Base-by-base conservation (phyloP, 1,284 basidiomycete species). In the Porodaedalea pini region DNA sequence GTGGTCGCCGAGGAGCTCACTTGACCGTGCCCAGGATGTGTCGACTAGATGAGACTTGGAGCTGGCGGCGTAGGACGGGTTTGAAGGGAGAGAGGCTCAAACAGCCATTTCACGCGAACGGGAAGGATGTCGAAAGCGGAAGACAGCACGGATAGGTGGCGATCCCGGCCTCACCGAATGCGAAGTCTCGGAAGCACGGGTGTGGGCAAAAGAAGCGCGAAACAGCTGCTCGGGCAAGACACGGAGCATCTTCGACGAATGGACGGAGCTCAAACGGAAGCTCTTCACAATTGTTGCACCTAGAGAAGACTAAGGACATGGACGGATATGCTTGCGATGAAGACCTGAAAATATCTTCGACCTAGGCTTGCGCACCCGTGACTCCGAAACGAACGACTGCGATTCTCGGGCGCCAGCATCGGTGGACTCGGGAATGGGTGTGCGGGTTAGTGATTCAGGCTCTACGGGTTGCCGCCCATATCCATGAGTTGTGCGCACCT, bases 91-190 rank as follows among this genome's bases (percentile, higher is more conserved):
- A 31, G 25, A 31, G 27, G 25, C 25, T 31, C 15, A 17, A 10
- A 21, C n/a, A 44, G 5, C 17, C 11, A 0, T 19, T 8, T 41
- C 40, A 8, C 40, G 21, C 11, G 17, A 41, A 21, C 21, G 2
- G 21, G 19, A 21, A 27, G 27, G n/a, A 29, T 29, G 17, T 27
- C 25, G 23, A 31, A 47, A 47, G 45, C 45, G 23, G 29, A n/a
- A n/a, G n/a, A n/a, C n/a, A n/a, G n/a, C n/a, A 47, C 45, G 45
- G 29, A 29, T 47, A 27, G 2, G 45, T 27, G 45, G 45, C 27
- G 45, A 47, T 47, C 45, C 45, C 45, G 45, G 45, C 45, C 15
- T 31, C 32, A 32, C 45, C 45, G 45, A 47, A 47, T 23, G n/a
- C 25, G 45, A n/a, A 29, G 27, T 11, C 3, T 47, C 25, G 25